Evolutionary conservation across 2,329 filamentous ascomycete genomes (phyloP).

Genomic region (Sarocladium strictum): DNA sequence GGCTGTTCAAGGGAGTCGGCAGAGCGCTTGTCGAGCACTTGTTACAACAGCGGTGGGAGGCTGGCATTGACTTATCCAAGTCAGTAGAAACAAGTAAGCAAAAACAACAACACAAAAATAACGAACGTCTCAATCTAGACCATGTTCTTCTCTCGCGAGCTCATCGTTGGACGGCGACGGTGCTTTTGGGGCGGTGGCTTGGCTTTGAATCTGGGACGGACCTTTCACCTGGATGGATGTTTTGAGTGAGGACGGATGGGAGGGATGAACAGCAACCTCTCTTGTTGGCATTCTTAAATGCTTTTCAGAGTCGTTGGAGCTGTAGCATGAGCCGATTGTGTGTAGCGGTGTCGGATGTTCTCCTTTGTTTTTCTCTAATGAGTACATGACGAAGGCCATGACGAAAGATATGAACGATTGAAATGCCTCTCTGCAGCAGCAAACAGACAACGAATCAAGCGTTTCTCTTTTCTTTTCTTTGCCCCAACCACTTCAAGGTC

Average conservation of each 20-base stretch:
- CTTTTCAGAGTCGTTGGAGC: too few relatives aligned
- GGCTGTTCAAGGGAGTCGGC: not conserved
- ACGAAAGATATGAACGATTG: slow-evolving; percentile 6
- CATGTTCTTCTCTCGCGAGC: slow-evolving; percentile 6
- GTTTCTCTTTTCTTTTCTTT: not conserved
- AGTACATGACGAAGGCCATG: slow-evolving; percentile 4
- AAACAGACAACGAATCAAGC: not conserved
- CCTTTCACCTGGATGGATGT: not conserved
- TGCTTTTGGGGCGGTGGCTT: not conserved
- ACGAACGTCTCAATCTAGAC: slow-evolving; percentile 2
- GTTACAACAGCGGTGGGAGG: not conserved
- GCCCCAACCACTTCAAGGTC: too few relatives aligned
- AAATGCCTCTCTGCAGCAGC: not conserved
- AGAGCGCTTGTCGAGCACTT: not conserved
- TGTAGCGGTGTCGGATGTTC: too few relatives aligned
- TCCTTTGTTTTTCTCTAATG: not conserved
- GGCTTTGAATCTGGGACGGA: not conserved
- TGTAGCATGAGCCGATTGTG: not conserved
- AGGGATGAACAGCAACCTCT: not conserved
- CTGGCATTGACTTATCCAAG: not conserved
- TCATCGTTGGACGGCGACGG: not conserved
- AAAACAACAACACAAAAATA: not conserved
- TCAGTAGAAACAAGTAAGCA: not conserved
- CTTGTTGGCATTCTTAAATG: not conserved
- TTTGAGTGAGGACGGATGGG: not conserved